phyloP scores from a whole-genome alignment of 192 early-diverging fungal genomes.

The Diversispora epigaea region DNA sequence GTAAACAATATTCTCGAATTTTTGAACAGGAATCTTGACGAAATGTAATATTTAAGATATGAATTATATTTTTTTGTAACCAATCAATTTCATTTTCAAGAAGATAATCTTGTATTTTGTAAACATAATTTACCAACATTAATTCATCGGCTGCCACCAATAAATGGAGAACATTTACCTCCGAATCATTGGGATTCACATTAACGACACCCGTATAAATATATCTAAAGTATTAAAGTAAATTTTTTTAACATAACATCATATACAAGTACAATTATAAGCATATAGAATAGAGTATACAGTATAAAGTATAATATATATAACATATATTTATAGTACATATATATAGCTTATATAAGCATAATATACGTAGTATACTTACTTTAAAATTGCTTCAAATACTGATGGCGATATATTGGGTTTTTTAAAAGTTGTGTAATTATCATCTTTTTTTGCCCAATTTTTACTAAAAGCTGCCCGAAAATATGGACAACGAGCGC shows the following conservation, averaged over 20 bases:
- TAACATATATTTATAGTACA: no score
- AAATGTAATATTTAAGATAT: background rate
- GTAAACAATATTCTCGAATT: slow-evolving; percentile 19
- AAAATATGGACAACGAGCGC: slow-evolving; percentile 19
- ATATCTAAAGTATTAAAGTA: background rate
- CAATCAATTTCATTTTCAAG: background rate
- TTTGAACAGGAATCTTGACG: slow-evolving; percentile 1
- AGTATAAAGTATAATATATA: no score
- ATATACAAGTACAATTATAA: background rate
- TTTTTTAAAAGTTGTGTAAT: slow-evolving; percentile 16
- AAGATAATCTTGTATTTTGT: slow-evolving; percentile 13
- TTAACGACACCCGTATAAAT: slow-evolving; percentile 19
- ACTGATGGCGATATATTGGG: slow-evolving; percentile 13
- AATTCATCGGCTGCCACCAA: slow-evolving; percentile 29
- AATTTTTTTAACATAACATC: background rate
- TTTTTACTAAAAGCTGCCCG: slow-evolving; percentile 5
- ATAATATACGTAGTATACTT: background rate
- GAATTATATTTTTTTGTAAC: slow-evolving; percentile 19
- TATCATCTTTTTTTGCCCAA: slow-evolving; percentile 14
- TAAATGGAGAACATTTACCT: background rate
- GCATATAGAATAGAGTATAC: no score
- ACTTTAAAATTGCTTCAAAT: slow-evolving; percentile 25
- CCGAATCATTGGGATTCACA: background rate
- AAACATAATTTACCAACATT: background rate
- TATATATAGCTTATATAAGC: no score